Percentiles rank a stretch among this genome's conserved stretches.
phyloP scores from a whole-genome alignment of 1,284 basidiomycete genomes.

The Tylopilus sp. region DNA sequence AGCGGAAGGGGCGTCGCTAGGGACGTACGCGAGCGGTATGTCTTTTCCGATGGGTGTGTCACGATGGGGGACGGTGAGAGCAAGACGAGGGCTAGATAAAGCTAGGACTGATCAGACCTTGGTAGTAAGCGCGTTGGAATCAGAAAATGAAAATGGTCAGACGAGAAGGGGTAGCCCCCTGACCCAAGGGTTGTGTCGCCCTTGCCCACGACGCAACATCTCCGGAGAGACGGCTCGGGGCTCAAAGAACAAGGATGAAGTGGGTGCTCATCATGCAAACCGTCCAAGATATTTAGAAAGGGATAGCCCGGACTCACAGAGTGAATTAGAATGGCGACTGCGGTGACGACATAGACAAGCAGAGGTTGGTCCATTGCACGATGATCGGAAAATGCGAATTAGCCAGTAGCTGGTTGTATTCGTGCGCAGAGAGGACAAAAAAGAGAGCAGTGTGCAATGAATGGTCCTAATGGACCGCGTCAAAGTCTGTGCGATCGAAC shows the following conservation, averaged over 20 bases:
- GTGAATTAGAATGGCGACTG: slow-evolving; percentile 22
- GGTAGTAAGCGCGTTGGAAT: background rate
- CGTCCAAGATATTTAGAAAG: background rate
- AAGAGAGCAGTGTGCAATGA: background rate
- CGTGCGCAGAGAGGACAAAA: slow-evolving; percentile 9
- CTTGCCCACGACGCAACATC: slow-evolving; percentile 53
- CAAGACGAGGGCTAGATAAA: slow-evolving; percentile 58
- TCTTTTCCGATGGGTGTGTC: slow-evolving; percentile 62
- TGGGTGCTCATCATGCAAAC: slow-evolving; percentile 55
- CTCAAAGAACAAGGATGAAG: slow-evolving; percentile 92
- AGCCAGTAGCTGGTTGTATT: background rate
- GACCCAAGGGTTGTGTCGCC: slow-evolving; percentile 58
- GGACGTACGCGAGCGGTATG: slow-evolving; percentile 53
- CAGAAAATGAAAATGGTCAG: slow-evolving; percentile 11
- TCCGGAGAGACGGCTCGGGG: slow-evolving; percentile 46
- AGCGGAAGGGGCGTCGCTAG: slow-evolving; percentile 50
- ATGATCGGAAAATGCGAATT: background rate
- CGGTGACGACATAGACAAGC: slow-evolving; percentile 19
- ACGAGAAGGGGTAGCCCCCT: slow-evolving; percentile 37
- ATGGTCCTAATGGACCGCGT: background rate
- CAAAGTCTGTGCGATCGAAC: background rate
- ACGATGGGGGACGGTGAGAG: slow-evolving; percentile 66
- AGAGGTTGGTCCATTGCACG: slow-evolving; percentile 28
- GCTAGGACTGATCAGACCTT: slow-evolving; percentile 37
- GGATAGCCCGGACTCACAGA: slow-evolving; percentile 27